Conservation (phyloP, 306 rosid species). For the Quercus parvula region DNA sequence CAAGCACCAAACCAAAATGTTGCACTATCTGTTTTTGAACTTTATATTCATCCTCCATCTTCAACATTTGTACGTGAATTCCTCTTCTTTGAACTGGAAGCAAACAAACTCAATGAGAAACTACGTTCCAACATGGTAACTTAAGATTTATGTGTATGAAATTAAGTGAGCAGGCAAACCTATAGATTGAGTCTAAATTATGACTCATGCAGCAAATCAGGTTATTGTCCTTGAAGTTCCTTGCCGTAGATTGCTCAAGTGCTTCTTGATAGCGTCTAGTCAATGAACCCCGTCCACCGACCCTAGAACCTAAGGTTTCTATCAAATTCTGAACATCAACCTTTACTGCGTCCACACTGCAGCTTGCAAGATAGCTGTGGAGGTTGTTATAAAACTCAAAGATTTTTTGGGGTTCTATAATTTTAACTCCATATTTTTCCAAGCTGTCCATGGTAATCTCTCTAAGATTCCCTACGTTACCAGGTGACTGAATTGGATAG, state of each 20-base stretch:
- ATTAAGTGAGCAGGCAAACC: constrained; percentile 33
- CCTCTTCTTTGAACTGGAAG: constrained; percentile 63
- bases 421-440: constrained; percentile 70
- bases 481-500: constrained; percentile 60
- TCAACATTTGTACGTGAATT: constrained; percentile 54
- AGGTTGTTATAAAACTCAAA: constrained; percentile 55
- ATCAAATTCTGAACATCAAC: constrained; percentile 66
- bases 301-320: constrained; percentile 66
- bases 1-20: constrained; percentile 35
- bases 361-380: constrained; percentile 59
- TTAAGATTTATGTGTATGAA: not conserved
- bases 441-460: constrained; percentile 50
- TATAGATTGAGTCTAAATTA: constrained; percentile 57
- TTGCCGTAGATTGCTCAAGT: constrained; percentile 49
- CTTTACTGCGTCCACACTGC: constrained; percentile 66
- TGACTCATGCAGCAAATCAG: constrained; percentile 69
- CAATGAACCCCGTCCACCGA: constrained; percentile 60
- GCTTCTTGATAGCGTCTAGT: constrained; percentile 58
- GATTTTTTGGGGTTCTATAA: constrained; percentile 47
- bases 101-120: constrained; percentile 4
- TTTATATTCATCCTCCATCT: constrained; percentile 19
- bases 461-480: constrained; percentile 46
- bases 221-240: constrained; percentile 49
- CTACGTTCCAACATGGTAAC: not conserved
- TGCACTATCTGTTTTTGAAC: constrained; percentile 15